phyloP scores from a whole-genome alignment of 805 yeast species.

The Hanseniaspora vineae region DNA sequence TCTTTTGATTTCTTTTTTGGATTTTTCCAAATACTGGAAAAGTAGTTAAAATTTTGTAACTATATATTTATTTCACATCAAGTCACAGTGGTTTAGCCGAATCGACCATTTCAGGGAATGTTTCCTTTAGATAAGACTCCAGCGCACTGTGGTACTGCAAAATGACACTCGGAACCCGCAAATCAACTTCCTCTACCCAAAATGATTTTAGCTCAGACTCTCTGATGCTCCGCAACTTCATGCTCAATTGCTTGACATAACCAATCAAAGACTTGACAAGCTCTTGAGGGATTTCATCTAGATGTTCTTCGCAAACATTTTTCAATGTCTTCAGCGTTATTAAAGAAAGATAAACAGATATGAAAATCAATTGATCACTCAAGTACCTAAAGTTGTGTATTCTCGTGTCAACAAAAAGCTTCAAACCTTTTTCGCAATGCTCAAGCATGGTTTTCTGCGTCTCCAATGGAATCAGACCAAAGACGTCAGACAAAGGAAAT shows the following conservation, averaged over 20 bases:
- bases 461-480: constrained; percentile 8
- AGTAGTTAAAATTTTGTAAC: no score
- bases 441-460: constrained; percentile 7
- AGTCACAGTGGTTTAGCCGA: not conserved
- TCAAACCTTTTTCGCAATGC: constrained; percentile 11
- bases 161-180: constrained; percentile 15
- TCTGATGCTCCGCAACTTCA: constrained; percentile 13
- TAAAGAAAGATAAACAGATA: constrained; percentile 10
- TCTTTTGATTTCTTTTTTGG: no score
- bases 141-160: constrained; percentile 15
- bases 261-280: constrained; percentile 5
- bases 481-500: constrained; percentile 10
- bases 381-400: constrained; percentile 11
- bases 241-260: constrained; percentile 12
- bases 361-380: constrained; percentile 14
- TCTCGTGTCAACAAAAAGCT: constrained; percentile 8
- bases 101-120: constrained; percentile 8
- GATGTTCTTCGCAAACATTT: constrained; percentile 3
- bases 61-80: no score
- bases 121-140: constrained; percentile 11
- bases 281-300: constrained; percentile 1
- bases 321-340: constrained; percentile 7
- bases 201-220: constrained; percentile 15
- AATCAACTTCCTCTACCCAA: constrained; percentile 19
- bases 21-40: no score